phyloP scores from a whole-genome alignment of 1,139 yeast species.

The Blastobotrys ciferrii region DNA sequence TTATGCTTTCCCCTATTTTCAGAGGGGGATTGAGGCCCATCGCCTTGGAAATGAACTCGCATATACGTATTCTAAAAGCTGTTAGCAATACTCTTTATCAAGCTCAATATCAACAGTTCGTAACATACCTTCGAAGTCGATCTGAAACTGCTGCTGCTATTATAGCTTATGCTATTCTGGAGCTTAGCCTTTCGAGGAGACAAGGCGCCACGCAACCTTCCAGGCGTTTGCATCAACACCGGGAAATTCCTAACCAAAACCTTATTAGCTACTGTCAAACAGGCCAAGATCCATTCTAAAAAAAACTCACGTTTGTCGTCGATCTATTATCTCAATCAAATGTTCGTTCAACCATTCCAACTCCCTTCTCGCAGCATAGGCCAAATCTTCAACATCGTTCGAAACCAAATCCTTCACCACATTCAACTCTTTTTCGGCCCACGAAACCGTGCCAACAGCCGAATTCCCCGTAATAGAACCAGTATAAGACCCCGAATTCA shows the following conservation, averaged over 20 bases:
- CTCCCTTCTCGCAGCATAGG: conserved; percentile 40
- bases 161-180: not conserved
- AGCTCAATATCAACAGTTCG: no score
- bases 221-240: conserved; percentile 36
- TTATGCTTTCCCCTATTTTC: not conserved
- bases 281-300: not conserved
- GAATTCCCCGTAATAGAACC: not conserved
- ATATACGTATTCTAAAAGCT: conserved; percentile 3
- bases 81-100: no score
- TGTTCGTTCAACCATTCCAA: conserved; percentile 43
- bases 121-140: not conserved
- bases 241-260: conserved; percentile 24
- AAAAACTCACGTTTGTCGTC: conserved; percentile 28
- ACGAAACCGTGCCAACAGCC: conserved; percentile 22
- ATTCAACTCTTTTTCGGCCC: conserved; percentile 45
- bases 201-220: conserved; percentile 31
- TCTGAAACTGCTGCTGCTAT: not conserved
- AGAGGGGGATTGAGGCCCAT: not conserved
- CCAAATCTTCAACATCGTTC: conserved; percentile 40
- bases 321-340: conserved; percentile 30
- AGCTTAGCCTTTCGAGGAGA: conserved; percentile 36
- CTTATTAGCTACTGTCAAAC: conserved; percentile 1
- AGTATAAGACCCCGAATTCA: conserved; percentile 4
- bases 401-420: conserved; percentile 34
- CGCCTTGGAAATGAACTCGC: conserved; percentile 2